A percentile compares a stretch with the other conserved stretches of the same genome.
Evolutionary conservation across 2,329 filamentous ascomycete species (phyloP).

Genomic region (Ceratocystiopsis sp.): DNA sequence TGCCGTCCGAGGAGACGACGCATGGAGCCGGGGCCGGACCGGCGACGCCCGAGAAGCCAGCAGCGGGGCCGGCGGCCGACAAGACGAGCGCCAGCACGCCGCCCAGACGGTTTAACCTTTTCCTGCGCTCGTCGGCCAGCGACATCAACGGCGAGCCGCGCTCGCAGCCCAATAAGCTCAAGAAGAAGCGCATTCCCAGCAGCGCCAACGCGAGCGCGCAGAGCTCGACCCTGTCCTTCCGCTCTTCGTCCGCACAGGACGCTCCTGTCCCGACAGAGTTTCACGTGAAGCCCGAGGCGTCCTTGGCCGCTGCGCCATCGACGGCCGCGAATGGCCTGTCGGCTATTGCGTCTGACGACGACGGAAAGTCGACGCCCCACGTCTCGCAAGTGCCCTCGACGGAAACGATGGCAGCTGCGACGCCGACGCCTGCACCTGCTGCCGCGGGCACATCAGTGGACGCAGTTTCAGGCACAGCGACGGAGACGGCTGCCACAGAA

Average conservation of each 20-base stretch:
- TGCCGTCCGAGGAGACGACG: no score
- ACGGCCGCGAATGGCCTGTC: background rate
- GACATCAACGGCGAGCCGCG: conserved; percentile 42
- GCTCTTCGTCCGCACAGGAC: conserved; percentile 22
- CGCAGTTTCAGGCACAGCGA: no score
- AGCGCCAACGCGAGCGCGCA: conserved; percentile 75
- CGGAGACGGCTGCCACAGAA: conserved; percentile 11
- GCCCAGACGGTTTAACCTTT: conserved; percentile 48
- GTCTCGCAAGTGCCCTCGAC: conserved; percentile 26
- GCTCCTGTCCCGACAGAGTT: no score
- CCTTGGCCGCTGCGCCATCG: background rate
- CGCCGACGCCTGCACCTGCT: conserved; percentile 11
- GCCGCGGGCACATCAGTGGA: background rate
- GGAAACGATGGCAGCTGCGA: conserved; percentile 1
- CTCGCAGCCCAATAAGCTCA: conserved; percentile 67
- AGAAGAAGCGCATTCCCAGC: conserved; percentile 65
- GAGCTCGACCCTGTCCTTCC: conserved; percentile 67
- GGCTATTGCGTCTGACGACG: no score
- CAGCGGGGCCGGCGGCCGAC: background rate
- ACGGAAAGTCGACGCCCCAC: conserved; percentile 26
- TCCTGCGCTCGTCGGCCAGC: conserved; percentile 49
- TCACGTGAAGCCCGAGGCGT: no score
- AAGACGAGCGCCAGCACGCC: conserved; percentile 27
- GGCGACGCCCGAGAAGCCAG: conserved; percentile 14
- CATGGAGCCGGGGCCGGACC: background rate